phyloP scores from a whole-genome alignment of 2,329 filamentous ascomycete species.

The Colletotrichum tabaci region DNA sequence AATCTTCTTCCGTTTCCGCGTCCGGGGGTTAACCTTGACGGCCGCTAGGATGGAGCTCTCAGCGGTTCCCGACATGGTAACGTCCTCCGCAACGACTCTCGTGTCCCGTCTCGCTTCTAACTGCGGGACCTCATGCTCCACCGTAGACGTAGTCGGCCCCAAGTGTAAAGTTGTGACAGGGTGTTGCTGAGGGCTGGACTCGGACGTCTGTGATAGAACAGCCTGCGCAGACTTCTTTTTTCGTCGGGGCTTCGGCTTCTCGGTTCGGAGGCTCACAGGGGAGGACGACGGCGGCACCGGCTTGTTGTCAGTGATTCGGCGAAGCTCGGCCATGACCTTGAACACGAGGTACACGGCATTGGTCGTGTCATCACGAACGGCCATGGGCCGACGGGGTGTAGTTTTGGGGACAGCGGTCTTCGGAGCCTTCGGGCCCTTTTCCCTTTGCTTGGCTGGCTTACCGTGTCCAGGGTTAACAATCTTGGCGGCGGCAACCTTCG shows the following conservation, averaged over 20 bases:
- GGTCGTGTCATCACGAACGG: slow-evolving; percentile 61
- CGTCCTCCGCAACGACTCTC: not conserved
- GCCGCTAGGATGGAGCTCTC: slow-evolving; percentile 64
- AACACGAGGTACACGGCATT: slow-evolving; percentile 61
- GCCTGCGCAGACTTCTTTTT: slow-evolving; percentile 59
- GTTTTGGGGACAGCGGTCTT: slow-evolving; percentile 35
- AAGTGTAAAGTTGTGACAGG: not conserved
- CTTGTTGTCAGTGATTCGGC: slow-evolving; percentile 51
- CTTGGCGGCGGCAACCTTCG: slow-evolving; percentile 10
- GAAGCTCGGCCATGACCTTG: slow-evolving; percentile 59
- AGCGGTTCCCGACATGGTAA: slow-evolving; percentile 17
- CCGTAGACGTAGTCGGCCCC: not conserved
- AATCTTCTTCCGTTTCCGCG: slow-evolving; percentile 63
- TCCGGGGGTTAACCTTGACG: slow-evolving; percentile 64
- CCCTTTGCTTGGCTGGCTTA: not conserved
- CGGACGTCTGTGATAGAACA: slow-evolving; percentile 44
- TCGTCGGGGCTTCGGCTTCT: slow-evolving; percentile 48
- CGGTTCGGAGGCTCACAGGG: not conserved
- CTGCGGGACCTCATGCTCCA: not conserved
- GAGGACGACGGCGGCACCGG: not conserved
- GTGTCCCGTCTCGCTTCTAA: not conserved
- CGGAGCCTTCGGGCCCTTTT: not conserved
- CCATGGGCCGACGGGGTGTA: slow-evolving; percentile 55
- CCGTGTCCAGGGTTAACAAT: slow-evolving; percentile 24
- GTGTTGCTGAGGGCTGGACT: not conserved